Evolutionary conservation across 1,139 yeast species (phyloP), one percentile per base, ranked within the genome.

Genomic region (Geotrichum phurueaensis): DNA sequence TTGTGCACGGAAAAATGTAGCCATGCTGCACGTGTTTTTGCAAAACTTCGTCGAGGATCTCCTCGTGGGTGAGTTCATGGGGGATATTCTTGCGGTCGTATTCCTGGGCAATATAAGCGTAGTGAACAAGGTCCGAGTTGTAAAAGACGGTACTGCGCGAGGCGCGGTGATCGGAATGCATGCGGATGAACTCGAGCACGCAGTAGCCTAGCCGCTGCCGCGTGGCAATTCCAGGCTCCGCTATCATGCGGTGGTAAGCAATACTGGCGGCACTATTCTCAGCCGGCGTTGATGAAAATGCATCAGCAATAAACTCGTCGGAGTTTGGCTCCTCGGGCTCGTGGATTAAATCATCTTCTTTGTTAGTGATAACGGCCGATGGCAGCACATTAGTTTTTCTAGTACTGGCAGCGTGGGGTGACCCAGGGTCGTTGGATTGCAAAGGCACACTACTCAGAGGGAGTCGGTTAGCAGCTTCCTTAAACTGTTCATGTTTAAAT

Each of bases 151-250:
- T 15, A 18, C 13, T 13, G n/a, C 27, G 51, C n/a, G 56, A 15
- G 3, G 56, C 51, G 18, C 56, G 29, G 45, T 53, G 56, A 27
- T 29, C 29, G 3, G 56, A 45, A 1, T 29, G 47, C 2, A 10
- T 20, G 25, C 29, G 27, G n/a, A 53, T 45, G 25, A 53, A 53
- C 56, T 25, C 27, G 43, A 49, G 56, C 13, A 53, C 51, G 43
- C 51, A 45, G 51, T 53, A 36, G 18, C 22, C 29, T 13, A 53
- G 56, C 25, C 56, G 56, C 12, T 53, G 51, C 51, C 48, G 48
- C 22, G 56, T 45, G 2, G 56, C 56, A 7, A 29, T 53, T 23
- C 56, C 47, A 10, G 27, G 22, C 18, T 33, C 47, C 25, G 56
- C 43, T 12, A 49, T 43, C 23, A 53, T 45, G 39, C 56, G 50